These are phyloP conservation scores for Recurvomyces mirabilis DNA, from an alignment of 495 filamentous ascomycete species.

Conservation along the genomic window DNA sequence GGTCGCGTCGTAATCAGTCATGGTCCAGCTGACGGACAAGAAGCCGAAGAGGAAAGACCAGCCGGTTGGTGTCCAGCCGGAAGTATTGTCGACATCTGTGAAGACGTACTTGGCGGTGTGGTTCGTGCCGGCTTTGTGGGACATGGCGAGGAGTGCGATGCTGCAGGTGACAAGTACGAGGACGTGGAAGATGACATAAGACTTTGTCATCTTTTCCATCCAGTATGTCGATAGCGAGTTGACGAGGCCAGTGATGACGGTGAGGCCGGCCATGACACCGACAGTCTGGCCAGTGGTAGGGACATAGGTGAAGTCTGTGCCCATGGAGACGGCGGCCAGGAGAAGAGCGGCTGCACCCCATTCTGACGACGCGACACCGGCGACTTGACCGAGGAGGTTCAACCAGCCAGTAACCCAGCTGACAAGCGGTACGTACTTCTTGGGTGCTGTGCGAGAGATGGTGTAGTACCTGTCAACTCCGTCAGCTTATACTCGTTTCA, in stretches of 20 bases:
- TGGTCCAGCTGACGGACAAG: constrained; percentile 52
- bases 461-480: constrained; percentile 32
- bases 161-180: constrained; percentile 43
- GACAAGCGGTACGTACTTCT: constrained; percentile 29
- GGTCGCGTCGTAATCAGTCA: constrained; percentile 48
- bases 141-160: constrained; percentile 43
- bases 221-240: constrained; percentile 51
- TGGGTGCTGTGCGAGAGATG: constrained; percentile 34
- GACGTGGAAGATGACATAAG: constrained; percentile 55
- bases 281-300: constrained; percentile 44
- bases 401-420: constrained; percentile 44
- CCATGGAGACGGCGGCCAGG: constrained; percentile 51
- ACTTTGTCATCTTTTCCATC: constrained; percentile 54
- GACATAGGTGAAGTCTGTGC: constrained; percentile 42
- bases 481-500: background rate
- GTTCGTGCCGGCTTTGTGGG: constrained; percentile 12
- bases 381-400: constrained; percentile 50
- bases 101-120: constrained; percentile 40
- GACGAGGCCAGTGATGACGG: constrained; percentile 42
- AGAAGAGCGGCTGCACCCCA: constrained; percentile 53
- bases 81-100: constrained; percentile 42
- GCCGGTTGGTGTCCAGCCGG: constrained; percentile 48
- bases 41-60: constrained; percentile 55
- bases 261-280: constrained; percentile 50
- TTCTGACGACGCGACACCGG: constrained; percentile 50